Evolutionary conservation across 192 early-diverging fungal genomes (phyloP).

Genomic region (Podila minutissima): DNA sequence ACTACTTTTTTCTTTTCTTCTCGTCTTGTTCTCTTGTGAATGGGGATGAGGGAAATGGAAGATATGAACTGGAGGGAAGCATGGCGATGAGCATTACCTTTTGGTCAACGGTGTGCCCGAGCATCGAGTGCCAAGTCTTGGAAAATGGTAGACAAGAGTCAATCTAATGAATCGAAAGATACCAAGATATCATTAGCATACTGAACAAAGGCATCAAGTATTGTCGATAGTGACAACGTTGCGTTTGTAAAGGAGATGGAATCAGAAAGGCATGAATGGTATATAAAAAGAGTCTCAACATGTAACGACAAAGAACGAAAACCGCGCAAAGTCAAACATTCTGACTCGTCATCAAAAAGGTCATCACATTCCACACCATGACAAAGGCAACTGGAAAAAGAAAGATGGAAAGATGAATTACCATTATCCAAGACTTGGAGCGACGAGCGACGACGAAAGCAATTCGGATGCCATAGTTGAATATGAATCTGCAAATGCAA

Average conservation of each 20-base stretch:
- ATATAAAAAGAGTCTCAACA: slow-evolving; percentile 76
- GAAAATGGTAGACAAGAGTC: too few relatives aligned
- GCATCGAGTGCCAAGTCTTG: too few relatives aligned
- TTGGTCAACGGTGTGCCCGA: too few relatives aligned
- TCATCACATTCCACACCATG: slow-evolving; percentile 64
- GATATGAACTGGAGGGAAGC: too few relatives aligned
- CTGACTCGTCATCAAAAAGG: slow-evolving; percentile 84
- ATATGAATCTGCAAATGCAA: background rate
- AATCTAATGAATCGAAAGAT: too few relatives aligned
- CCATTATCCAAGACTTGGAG: slow-evolving; percentile 6
- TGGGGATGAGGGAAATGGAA: too few relatives aligned
- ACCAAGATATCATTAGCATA: background rate
- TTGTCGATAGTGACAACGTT: background rate
- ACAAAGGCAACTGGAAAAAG: background rate
- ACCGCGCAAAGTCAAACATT: slow-evolving; percentile 55
- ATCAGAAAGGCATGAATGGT: slow-evolving; percentile 82
- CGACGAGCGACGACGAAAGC: background rate
- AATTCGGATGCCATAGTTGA: background rate
- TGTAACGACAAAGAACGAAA: slow-evolving; percentile 65
- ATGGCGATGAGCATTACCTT: too few relatives aligned
- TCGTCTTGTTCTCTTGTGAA: too few relatives aligned
- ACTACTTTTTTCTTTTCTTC: slow-evolving; percentile 11
- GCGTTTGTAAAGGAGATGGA: slow-evolving; percentile 13
- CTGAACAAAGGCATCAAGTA: slow-evolving; percentile 2
- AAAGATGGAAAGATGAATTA: background rate